These are phyloP conservation scores for Excoecaria cochinchinensis DNA, from an alignment of 345 rosid species.

Conservation along the genomic window DNA sequence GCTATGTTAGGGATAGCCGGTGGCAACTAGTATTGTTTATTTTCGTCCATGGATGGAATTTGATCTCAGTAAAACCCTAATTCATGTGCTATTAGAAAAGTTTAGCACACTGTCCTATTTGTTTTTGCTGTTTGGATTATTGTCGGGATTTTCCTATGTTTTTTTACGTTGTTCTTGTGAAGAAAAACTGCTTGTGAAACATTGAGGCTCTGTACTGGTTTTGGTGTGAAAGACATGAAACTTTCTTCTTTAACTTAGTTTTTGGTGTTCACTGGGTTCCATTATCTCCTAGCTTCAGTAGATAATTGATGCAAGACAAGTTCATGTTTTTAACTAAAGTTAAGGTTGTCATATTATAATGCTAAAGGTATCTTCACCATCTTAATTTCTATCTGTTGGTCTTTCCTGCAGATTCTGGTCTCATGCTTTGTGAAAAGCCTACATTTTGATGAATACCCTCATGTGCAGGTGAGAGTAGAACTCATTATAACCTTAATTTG, in stretches of 20 bases:
- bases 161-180: too few species aligned
- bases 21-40: too few species aligned
- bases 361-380: neutral
- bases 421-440: constrained; percentile 93
- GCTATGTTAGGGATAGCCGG: too few species aligned
- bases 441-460: constrained; percentile 68
- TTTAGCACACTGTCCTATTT: too few species aligned
- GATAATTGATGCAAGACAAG: neutral
- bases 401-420: constrained; percentile 63
- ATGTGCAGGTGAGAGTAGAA: constrained; percentile 62
- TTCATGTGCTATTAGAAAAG: too few species aligned
- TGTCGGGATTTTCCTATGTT: too few species aligned
- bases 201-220: neutral
- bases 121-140: too few species aligned
- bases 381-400: constrained; percentile 13
- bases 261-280: neutral
- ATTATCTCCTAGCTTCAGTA: neutral
- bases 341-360: neutral
- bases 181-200: too few species aligned
- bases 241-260: neutral
- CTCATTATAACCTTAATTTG: too few species aligned
- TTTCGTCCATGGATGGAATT: too few species aligned
- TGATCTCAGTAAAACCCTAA: too few species aligned
- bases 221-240: neutral
- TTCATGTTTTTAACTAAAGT: neutral